Evolutionary conservation across 148 eudicot genomes (phyloP).

Genomic region (Rhododendron ovatum): DNA sequence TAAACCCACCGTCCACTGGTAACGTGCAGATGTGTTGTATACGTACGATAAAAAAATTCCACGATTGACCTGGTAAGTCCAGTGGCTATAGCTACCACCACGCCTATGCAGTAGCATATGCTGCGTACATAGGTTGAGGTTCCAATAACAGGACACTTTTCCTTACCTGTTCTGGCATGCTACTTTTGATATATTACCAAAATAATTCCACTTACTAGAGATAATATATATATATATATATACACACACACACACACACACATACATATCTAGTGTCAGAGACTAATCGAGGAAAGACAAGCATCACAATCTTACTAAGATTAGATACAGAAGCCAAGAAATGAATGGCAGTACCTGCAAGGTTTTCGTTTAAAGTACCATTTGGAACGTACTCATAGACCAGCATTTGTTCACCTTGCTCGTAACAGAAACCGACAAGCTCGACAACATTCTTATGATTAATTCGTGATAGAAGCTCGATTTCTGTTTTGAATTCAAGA

Average conservation of each 20-base stretch:
- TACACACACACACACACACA: too few species aligned
- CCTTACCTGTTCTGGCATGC: not conserved
- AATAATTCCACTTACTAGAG: not conserved
- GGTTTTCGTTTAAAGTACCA: slow-evolving; percentile 39
- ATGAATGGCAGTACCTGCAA: slow-evolving; percentile 22
- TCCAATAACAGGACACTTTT: not conserved
- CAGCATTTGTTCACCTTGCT: slow-evolving; percentile 52
- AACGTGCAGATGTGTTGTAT: not conserved
- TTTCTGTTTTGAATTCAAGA: slow-evolving; percentile 47
- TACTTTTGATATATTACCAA: not conserved
- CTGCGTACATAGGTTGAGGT: not conserved
- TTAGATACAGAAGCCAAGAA: slow-evolving; percentile 1
- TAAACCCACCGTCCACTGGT: not conserved
- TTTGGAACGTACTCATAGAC: slow-evolving; percentile 47
- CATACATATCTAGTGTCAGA: not conserved
- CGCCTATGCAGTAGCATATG: not conserved
- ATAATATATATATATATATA: not conserved
- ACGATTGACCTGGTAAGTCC: not conserved
- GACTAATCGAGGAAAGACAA: not conserved
- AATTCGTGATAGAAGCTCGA: slow-evolving; percentile 47
- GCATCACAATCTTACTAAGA: not conserved
- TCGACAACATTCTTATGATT: slow-evolving; percentile 54
- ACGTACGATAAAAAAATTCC: not conserved
- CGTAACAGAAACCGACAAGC: slow-evolving; percentile 54
- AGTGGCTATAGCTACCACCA: not conserved